These are phyloP conservation scores for Aristolochia contorta DNA, from an alignment of 164 flowering plant species.

Conservation along the genomic window DNA sequence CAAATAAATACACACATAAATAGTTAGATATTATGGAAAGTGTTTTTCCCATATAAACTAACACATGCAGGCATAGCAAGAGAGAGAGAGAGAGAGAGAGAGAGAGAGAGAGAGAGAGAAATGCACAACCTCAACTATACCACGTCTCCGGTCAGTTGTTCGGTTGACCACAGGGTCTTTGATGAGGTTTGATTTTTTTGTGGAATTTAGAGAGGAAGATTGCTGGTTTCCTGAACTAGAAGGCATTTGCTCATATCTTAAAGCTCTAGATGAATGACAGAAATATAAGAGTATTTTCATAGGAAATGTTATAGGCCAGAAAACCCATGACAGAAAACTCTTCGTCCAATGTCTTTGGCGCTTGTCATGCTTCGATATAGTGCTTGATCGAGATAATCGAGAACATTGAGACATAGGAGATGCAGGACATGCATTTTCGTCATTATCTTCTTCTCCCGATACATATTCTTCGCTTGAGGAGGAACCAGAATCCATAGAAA, in stretches of 20 bases:
- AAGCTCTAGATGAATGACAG: conserved; percentile 18
- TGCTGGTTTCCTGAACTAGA: conserved; percentile 15
- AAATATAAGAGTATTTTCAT: conserved; percentile 48
- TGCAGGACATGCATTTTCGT: conserved; percentile 31
- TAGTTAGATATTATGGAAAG: too few relatives aligned
- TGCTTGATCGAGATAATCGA: conserved; percentile 42
- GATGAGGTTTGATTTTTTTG: conserved; percentile 27
- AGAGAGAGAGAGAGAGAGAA: too few relatives aligned
- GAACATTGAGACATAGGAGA: conserved; percentile 69
- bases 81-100: too few relatives aligned
- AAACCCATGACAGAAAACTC: conserved; percentile 51
- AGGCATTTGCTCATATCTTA: conserved; percentile 21
- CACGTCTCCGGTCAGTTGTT: conserved; percentile 90
- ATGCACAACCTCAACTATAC: conserved; percentile 73
- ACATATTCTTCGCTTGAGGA: conserved; percentile 52
- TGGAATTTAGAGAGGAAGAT: conserved; percentile 17
- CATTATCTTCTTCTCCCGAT: conserved; percentile 72
- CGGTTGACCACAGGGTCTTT: conserved; percentile 67
- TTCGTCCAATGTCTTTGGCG: conserved; percentile 39
- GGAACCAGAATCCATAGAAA: conserved; percentile 75
- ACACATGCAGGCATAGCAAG: too few relatives aligned
- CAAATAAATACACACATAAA: too few relatives aligned
- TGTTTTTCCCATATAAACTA: too few relatives aligned
- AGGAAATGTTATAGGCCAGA: conserved; percentile 51
- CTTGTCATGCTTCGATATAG: conserved; percentile 29